Percentiles rank a stretch among this genome's conserved stretches.
Conservation (phyloP, 2,329 filamentous ascomycete species). For the Colletotrichum scovillei region DNA sequence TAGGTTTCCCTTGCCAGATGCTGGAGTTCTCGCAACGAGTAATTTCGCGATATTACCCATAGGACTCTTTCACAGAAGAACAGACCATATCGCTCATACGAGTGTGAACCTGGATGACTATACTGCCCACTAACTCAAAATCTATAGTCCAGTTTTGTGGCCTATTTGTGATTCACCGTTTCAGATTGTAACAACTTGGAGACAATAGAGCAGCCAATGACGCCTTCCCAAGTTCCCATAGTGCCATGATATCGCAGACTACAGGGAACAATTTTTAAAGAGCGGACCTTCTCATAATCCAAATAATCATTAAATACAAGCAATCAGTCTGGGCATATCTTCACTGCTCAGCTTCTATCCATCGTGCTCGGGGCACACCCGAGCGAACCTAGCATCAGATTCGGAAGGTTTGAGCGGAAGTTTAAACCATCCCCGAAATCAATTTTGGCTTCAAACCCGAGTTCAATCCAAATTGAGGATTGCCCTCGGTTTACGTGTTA, state of each 20-base stretch:
- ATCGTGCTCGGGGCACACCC: neutral
- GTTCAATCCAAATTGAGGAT: too few relatives aligned
- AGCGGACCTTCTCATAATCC: rapidly evolving
- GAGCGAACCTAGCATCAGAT: neutral
- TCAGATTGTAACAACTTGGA: too few relatives aligned
- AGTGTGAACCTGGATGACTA: neutral
- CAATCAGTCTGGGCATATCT: too few relatives aligned
- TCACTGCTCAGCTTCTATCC: neutral
- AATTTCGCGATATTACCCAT: neutral
- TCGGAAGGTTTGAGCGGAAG: neutral
- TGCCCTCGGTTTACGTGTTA: too few relatives aligned
- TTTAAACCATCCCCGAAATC: neutral
- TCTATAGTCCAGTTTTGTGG: neutral
- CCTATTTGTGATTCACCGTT: neutral
- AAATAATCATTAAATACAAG: neutral
- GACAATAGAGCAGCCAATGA: too few relatives aligned
- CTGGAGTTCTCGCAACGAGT: neutral
- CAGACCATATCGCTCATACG: too few relatives aligned
- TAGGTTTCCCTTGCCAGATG: neutral
- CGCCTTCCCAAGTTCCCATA: too few relatives aligned
- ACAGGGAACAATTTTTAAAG: neutral
- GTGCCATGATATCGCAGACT: neutral
- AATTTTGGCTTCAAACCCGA: neutral
- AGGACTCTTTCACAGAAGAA: neutral
- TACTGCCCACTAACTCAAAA: rapidly evolving